These are phyloP conservation scores for Pseudotsuga menziesii DNA, from an alignment of 75 land plant genomes.

Conservation along the genomic window DNA sequence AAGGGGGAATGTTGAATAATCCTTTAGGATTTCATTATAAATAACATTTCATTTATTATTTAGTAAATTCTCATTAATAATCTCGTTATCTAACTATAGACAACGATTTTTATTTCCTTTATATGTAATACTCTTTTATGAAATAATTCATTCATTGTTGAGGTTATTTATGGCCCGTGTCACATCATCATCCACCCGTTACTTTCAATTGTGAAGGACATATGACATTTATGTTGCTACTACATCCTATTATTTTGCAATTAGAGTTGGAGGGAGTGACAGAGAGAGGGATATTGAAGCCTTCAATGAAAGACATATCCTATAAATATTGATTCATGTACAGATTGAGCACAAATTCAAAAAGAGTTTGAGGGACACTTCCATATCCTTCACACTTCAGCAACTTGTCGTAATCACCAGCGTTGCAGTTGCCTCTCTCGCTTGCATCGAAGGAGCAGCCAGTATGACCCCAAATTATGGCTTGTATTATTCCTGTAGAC, in stretches of 20 bases:
- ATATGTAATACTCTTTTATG: no score
- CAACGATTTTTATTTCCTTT: no score
- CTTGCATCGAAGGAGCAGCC: slow-evolving; percentile 38
- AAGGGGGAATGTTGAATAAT: no score
- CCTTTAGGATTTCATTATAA: no score
- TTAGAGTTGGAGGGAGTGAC: neutral
- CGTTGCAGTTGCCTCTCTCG: slow-evolving; percentile 22
- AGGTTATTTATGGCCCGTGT: no score
- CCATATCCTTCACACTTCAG: slow-evolving; percentile 30
- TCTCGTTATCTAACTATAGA: no score
- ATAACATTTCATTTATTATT: no score
- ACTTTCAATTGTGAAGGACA: neutral
- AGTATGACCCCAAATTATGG: slow-evolving; percentile 41
- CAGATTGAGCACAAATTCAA: slow-evolving; percentile 8
- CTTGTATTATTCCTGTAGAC: no score
- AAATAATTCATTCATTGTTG: no score
- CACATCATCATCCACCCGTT: neutral
- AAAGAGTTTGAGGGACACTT: slow-evolving; percentile 23
- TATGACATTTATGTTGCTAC: neutral
- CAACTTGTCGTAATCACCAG: slow-evolving; percentile 30
- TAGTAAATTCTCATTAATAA: no score
- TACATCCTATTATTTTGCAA: slow-evolving; percentile 8
- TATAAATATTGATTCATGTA: slow-evolving; percentile 10
- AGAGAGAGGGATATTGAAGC: slow-evolving; percentile 11
- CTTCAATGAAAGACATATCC: slow-evolving; percentile 18